These are phyloP conservation scores for Dorcoceras hygrometricum DNA, from an alignment of 257 asterid genomes.

Conservation along the genomic window DNA sequence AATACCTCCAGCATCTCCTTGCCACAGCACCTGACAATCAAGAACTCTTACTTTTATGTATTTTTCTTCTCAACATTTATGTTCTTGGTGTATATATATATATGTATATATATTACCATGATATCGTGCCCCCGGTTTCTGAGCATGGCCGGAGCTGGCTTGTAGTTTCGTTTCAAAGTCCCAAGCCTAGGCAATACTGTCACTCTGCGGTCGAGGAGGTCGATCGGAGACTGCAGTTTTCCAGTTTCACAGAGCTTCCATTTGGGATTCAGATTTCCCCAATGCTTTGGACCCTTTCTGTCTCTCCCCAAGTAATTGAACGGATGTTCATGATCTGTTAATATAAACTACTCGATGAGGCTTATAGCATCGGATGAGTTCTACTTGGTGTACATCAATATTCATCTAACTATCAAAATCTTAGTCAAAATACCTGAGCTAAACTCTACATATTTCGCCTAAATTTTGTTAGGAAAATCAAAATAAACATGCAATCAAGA, in stretches of 20 bases:
- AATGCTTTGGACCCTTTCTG: constrained; percentile 51
- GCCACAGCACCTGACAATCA: constrained; percentile 53
- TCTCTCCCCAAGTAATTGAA: constrained; percentile 35
- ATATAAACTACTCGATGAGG: neutral
- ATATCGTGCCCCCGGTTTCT: constrained; percentile 64
- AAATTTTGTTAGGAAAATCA: no score
- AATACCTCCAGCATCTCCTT: constrained; percentile 58
- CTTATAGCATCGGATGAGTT: neutral
- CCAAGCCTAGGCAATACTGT: constrained; percentile 23
- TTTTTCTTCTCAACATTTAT: no score
- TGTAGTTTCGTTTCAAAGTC: constrained; percentile 35
- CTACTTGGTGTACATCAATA: no score
- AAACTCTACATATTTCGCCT: no score
- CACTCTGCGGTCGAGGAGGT: constrained; percentile 36
- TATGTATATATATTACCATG: constrained; percentile 21
- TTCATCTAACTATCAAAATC: neutral
- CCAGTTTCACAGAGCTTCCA: constrained; percentile 57
- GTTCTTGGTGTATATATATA: no score
- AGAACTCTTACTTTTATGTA: neutral
- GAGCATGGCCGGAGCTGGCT: constrained; percentile 45
- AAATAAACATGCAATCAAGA: no score
- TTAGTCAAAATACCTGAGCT: neutral
- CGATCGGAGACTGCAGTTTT: constrained; percentile 63
- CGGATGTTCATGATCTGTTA: constrained; percentile 33
- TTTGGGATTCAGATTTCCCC: constrained; percentile 44